phyloP scores from a whole-genome alignment of 1,139 yeast genomes.

The Geotrichum restrictum region DNA sequence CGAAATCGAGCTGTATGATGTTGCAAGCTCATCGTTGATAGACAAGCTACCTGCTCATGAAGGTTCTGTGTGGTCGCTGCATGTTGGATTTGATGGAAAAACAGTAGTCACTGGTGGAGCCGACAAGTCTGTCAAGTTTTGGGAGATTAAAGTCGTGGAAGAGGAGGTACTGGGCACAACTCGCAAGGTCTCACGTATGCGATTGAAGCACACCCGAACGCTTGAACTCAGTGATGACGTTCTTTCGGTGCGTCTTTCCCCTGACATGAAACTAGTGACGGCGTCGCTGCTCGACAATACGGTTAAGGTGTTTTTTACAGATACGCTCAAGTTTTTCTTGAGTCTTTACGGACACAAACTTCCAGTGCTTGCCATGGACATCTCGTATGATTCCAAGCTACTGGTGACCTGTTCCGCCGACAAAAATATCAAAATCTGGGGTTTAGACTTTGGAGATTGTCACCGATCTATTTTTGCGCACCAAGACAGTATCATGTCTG shows the following conservation, averaged over 20 bases:
- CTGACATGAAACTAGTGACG: slow-evolving; percentile 73
- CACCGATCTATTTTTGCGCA: slow-evolving; percentile 95
- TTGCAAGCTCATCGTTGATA: slow-evolving; percentile 70
- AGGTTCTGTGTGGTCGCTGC: slow-evolving; percentile 89
- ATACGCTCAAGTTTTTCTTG: slow-evolving; percentile 78
- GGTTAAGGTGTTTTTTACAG: slow-evolving; percentile 86
- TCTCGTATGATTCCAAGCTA: slow-evolving; percentile 80
- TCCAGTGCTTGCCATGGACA: slow-evolving; percentile 79
- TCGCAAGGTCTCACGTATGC: slow-evolving; percentile 51
- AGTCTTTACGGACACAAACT: slow-evolving; percentile 93
- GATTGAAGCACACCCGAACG: slow-evolving; percentile 69
- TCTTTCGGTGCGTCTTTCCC: slow-evolving; percentile 73
- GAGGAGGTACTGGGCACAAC: slow-evolving; percentile 69
- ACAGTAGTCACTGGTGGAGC: slow-evolving; percentile 88
- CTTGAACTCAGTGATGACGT: slow-evolving; percentile 84
- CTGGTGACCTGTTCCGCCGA: slow-evolving; percentile 93
- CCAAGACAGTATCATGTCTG: slow-evolving; percentile 90
- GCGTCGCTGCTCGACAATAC: slow-evolving; percentile 86
- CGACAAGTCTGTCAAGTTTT: slow-evolving; percentile 82
- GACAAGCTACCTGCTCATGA: slow-evolving; percentile 78
- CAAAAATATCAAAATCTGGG: slow-evolving; percentile 96
- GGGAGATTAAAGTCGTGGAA: slow-evolving; percentile 71
- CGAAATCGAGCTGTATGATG: slow-evolving; percentile 75
- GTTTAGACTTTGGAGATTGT: slow-evolving; percentile 97
- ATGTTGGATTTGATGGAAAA: slow-evolving; percentile 80